A percentile compares a stretch with the other conserved stretches of the same genome.
phyloP scores from a whole-genome alignment of 1,139 yeast species.

The Candida glucosophila region DNA sequence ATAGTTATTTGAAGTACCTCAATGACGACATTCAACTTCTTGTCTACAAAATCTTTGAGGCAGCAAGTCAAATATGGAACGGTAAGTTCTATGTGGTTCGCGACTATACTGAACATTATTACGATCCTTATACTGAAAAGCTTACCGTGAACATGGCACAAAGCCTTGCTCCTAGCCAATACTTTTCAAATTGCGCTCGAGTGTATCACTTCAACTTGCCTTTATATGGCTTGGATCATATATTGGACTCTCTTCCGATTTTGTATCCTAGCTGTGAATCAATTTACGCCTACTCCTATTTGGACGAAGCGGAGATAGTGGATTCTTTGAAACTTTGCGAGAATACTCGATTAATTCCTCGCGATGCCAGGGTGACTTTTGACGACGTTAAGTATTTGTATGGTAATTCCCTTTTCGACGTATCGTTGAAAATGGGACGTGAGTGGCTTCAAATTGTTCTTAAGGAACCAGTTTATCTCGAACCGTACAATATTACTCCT shows the following conservation, averaged over 20 bases:
- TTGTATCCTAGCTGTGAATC: no score
- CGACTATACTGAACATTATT: constrained; percentile 49
- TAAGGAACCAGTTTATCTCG: constrained; percentile 16
- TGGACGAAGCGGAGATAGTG: constrained; percentile 41
- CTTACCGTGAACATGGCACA: no score
- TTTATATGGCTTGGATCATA: constrained; percentile 23
- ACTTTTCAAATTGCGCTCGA: constrained; percentile 46
- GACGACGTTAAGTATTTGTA: constrained; percentile 43
- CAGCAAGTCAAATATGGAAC: constrained; percentile 69
- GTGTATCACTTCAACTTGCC: constrained; percentile 59
- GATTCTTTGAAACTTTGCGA: constrained; percentile 42
- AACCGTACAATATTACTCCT: constrained; percentile 15
- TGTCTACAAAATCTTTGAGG: constrained; percentile 56
- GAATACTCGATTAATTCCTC: constrained; percentile 24
- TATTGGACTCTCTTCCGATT: constrained; percentile 19
- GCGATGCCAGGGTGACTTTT: constrained; percentile 57
- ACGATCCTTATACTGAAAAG: constrained; percentile 26
- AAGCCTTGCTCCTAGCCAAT: constrained; percentile 34
- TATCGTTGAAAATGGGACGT: constrained; percentile 61
- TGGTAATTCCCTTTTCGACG: constrained; percentile 36
- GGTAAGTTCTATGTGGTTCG: constrained; percentile 52
- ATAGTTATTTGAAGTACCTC: constrained; percentile 31
- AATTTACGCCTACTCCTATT: constrained; percentile 32
- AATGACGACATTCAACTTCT: constrained; percentile 47
- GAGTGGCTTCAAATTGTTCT: constrained; percentile 54